phyloP scores from a whole-genome alignment of 2,329 filamentous ascomycete genomes.

The Claviceps digitariae region DNA sequence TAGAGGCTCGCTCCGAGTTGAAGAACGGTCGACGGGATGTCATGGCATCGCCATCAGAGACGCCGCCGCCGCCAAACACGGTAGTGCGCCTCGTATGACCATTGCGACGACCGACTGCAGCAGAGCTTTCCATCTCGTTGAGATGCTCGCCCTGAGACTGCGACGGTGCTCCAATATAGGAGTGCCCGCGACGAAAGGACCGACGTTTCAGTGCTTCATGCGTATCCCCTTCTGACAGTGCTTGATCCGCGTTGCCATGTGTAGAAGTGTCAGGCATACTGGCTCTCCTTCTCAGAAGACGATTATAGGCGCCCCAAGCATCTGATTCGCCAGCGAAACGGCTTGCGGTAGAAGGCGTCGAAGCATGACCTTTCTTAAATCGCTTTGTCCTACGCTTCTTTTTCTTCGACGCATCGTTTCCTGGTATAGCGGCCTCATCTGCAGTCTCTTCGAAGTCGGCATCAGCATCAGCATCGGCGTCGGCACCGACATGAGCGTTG shows the following conservation, averaged over 20 bases:
- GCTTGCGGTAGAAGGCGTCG: conserved; percentile 52
- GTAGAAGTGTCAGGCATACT: conserved; percentile 46
- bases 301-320: conserved; percentile 26
- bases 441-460: conserved; percentile 47
- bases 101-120: conserved; percentile 33
- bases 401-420: conserved; percentile 27
- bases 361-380: conserved; percentile 39
- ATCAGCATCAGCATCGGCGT: conserved; percentile 21
- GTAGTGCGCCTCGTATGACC: conserved; percentile 55
- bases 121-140: conserved; percentile 38
- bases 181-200: conserved; percentile 42
- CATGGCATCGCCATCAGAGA: conserved; percentile 49
- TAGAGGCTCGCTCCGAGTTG: conserved; percentile 53
- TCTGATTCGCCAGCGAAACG: conserved; percentile 29
- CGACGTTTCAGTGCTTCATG: conserved; percentile 42
- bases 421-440: conserved; percentile 50
- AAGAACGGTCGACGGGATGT: conserved; percentile 45
- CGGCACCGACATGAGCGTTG: conserved; percentile 7
- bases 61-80: conserved; percentile 49
- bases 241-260: conserved; percentile 39
- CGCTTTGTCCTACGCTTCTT: conserved; percentile 50
- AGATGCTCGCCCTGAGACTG: conserved; percentile 31
- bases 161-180: conserved; percentile 39
- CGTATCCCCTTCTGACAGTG: conserved; percentile 63
- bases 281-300: conserved; percentile 47